Percentiles rank a stretch among this genome's conserved stretches.
Conservation (phyloP, 2,329 filamentous ascomycete species). For the Claviceps pusilla region DNA sequence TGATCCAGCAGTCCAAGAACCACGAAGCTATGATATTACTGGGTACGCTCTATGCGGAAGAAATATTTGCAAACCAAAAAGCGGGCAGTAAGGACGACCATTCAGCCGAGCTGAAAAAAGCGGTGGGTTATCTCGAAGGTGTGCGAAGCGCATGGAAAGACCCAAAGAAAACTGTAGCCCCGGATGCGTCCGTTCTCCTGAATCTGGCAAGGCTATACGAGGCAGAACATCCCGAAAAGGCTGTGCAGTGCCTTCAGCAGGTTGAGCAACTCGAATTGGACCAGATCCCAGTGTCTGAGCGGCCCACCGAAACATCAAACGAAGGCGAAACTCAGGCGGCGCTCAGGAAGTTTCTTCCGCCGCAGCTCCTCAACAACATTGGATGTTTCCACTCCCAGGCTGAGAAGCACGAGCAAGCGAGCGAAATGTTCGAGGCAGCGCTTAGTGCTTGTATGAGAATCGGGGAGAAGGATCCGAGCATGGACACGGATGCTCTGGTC, state of each 20-base stretch:
- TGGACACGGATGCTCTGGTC: slow-evolving; percentile 80
- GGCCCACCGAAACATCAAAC: slow-evolving; percentile 39
- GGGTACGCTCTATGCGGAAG: slow-evolving; percentile 84
- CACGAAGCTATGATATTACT: slow-evolving; percentile 85
- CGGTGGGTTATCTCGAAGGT: slow-evolving; percentile 66
- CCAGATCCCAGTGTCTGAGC: slow-evolving; percentile 56
- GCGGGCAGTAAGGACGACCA: slow-evolving; percentile 73
- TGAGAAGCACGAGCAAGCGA: slow-evolving; percentile 65
- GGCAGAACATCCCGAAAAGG: slow-evolving; percentile 70
- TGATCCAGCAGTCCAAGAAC: slow-evolving; percentile 69
- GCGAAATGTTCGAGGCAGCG: slow-evolving; percentile 83
- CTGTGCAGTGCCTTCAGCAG: slow-evolving; percentile 77
- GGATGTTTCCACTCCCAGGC: slow-evolving; percentile 87
- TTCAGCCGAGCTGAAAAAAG: slow-evolving; percentile 69
- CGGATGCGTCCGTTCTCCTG: slow-evolving; percentile 75
- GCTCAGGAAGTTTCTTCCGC: slow-evolving; percentile 66
- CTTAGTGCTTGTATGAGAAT: slow-evolving; percentile 75
- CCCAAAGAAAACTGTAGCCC: slow-evolving; percentile 63
- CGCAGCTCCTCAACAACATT: slow-evolving; percentile 91
- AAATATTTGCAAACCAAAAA: slow-evolving; percentile 68
- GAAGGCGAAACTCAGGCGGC: slow-evolving; percentile 43
- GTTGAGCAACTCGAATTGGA: slow-evolving; percentile 83
- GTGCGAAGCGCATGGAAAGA: slow-evolving; percentile 88
- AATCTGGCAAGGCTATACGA: slow-evolving; percentile 91
- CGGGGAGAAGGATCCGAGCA: slow-evolving; percentile 55